Percentiles rank a stretch among this genome's conserved stretches.
These are phyloP conservation scores for Diaporthe humulicola DNA, from an alignment of 2,329 filamentous ascomycete genomes.

Conservation along the genomic window DNA sequence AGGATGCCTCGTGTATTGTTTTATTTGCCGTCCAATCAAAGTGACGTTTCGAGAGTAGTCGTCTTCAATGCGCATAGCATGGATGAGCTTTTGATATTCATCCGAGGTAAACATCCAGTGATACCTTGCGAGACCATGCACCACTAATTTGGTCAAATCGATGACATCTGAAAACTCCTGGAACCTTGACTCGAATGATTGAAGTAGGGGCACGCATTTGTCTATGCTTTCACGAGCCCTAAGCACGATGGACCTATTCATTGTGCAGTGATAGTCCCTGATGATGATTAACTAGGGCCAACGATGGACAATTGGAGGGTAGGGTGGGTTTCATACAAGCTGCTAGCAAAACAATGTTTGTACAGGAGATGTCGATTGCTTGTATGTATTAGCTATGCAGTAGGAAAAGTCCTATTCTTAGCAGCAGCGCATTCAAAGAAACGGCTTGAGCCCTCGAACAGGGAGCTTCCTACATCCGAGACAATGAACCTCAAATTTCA, in stretches of 20 bases:
- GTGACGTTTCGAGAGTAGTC: slow-evolving; percentile 7
- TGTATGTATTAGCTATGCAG: neutral
- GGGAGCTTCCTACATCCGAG: neutral
- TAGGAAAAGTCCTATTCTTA: neutral
- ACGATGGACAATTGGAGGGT: neutral
- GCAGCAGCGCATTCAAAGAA: slow-evolving; percentile 5
- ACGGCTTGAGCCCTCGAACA: neutral
- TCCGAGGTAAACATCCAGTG: neutral
- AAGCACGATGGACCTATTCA: neutral
- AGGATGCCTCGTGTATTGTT: neutral
- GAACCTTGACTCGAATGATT: neutral
- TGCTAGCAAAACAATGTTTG: neutral
- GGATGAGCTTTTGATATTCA: neutral
- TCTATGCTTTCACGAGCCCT: neutral
- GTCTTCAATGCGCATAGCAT: neutral
- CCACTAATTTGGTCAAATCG: neutral
- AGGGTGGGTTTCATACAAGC: neutral
- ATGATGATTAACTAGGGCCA: neutral
- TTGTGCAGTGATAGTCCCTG: neutral
- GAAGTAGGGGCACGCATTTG: neutral
- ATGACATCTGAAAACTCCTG: neutral
- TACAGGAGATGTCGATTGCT: neutral
- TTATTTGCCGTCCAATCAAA: neutral
- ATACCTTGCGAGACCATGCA: neutral
- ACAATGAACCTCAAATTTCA: neutral